Evolutionary conservation across 176 grass and related monocot genomes (phyloP), one percentile per base, ranked within the genome.

Genomic region (Musa troglodytarum): DNA sequence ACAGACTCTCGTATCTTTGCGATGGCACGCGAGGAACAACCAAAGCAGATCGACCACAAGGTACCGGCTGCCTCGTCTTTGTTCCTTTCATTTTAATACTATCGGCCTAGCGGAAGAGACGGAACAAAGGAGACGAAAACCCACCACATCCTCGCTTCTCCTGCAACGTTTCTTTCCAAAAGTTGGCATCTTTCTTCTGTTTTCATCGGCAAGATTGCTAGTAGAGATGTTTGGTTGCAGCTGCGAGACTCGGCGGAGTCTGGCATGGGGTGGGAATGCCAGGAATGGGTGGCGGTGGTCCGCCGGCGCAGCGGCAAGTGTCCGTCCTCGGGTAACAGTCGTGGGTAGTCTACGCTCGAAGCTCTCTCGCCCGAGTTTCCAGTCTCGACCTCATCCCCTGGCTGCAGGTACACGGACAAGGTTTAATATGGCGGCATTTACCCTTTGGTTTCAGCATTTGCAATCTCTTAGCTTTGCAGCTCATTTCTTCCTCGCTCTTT

Each of bases 221-320:
- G 34, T 43, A 5, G 34, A 6, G 34, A 43, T 43, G 34, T 43
- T 43, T 43, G 34, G 34, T 6, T 65, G 75, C 49, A 77, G 61
- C 7, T 66, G 21, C 49, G 21, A 58, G 54, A 16, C 9, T 24
- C 24, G 8, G 1, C 12, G 49, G 11, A 15, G 49, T 4, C n/a
- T 2, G 75, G n/a, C 25, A 52, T 10, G 7, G n/a, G 54, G 83
- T 62, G 7, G 43, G 85, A 82, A 14, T 88, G 86, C 71, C 87
- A 85, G 74, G 89, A 96, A 79, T 90, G 93, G 89, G 21, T 75
- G 75, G 77, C 85, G 51, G 81, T 74, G 63, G 56, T 86, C 77
- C 84, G 79, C 52, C 86, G 87, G 55, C 84, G 79, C 76, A 88
- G 69, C 74, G 70, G 24, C 15, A 83, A 68, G 53, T 73, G 54